phyloP scores from a whole-genome alignment of 2,329 filamentous ascomycete genomes.

The Neofusicoccum kwambonambiense region DNA sequence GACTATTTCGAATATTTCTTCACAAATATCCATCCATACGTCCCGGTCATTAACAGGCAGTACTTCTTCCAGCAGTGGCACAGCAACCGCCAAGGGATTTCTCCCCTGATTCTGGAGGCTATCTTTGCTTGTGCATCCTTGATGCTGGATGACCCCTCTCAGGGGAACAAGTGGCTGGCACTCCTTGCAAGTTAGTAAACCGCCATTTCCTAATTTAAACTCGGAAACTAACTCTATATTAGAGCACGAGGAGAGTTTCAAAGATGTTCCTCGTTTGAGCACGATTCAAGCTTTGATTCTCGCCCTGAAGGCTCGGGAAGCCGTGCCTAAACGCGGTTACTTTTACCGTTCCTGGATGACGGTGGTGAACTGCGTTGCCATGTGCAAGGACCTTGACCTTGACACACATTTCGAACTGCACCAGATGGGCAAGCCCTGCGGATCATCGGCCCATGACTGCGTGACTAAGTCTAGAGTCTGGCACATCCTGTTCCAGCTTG shows the following conservation, averaged over 20 bases:
- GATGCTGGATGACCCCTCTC: conserved; percentile 76
- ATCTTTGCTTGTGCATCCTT: conserved; percentile 87
- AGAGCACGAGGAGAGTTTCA: conserved; percentile 91
- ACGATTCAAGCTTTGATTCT: conserved; percentile 89
- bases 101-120: conserved; percentile 82
- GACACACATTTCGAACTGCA: conserved; percentile 85
- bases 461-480: conserved; percentile 82
- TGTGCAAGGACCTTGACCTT: conserved; percentile 87
- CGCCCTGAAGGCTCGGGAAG: conserved; percentile 85
- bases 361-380: conserved; percentile 84
- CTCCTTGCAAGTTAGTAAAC: conserved; percentile 71
- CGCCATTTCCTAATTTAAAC: background rate
- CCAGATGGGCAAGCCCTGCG: conserved; percentile 68
- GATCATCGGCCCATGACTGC: conserved; percentile 70
- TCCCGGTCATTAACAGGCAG: conserved; percentile 80
- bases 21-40: conserved; percentile 84
- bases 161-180: conserved; percentile 90
- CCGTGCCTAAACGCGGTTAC: conserved; percentile 88
- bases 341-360: conserved; percentile 98
- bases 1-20: conserved; percentile 92
- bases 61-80: conserved; percentile 90
- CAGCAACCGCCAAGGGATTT: conserved; percentile 76
- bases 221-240: conserved; percentile 22
- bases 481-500: conserved; percentile 82
- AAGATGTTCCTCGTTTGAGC: conserved; percentile 85